Conservation (phyloP, 352 stramenopile genomes). For the Aphanomyces astaci region DNA sequence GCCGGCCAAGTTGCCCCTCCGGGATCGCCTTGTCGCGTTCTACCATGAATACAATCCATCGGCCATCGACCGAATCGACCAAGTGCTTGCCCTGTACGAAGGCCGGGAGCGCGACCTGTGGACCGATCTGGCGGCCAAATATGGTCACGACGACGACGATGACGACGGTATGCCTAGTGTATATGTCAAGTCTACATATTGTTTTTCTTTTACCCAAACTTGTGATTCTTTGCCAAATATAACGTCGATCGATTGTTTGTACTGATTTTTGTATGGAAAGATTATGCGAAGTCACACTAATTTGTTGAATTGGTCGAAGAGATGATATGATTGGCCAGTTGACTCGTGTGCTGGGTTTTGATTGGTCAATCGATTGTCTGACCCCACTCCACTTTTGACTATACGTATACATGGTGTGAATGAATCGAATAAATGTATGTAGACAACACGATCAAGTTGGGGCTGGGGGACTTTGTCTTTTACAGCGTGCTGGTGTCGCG, state of each 20-base stretch:
- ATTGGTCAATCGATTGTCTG: too few species aligned
- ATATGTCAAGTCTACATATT: not conserved
- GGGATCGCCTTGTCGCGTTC: constrained; percentile 47
- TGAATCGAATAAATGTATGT: too few species aligned
- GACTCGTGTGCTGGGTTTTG: too few species aligned
- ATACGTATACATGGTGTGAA: too few species aligned
- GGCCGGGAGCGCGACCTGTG: constrained; percentile 67
- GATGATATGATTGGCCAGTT: too few species aligned
- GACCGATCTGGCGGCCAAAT: constrained; percentile 70
- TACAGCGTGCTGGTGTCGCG: constrained; percentile 97
- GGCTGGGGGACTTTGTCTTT: constrained; percentile 99
- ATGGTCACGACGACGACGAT: constrained; percentile 43
- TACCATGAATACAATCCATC: constrained; percentile 62
- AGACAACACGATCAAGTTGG: constrained; percentile 88
- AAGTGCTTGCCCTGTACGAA: constrained; percentile 65
- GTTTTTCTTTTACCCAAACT: too few species aligned
- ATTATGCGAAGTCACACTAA: too few species aligned
- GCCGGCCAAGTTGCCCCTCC: constrained; percentile 20
- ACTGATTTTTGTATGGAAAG: too few species aligned
- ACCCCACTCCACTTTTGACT: too few species aligned
- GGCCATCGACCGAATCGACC: constrained; percentile 53
- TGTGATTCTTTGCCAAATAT: too few species aligned
- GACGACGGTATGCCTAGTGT: not conserved
- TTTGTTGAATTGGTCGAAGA: too few species aligned
- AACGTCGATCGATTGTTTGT: too few species aligned